Evolutionary conservation across 177 flowering plant species (phyloP), one percentile per base, ranked within the genome.

Genomic region (Vitis hybrid): DNA sequence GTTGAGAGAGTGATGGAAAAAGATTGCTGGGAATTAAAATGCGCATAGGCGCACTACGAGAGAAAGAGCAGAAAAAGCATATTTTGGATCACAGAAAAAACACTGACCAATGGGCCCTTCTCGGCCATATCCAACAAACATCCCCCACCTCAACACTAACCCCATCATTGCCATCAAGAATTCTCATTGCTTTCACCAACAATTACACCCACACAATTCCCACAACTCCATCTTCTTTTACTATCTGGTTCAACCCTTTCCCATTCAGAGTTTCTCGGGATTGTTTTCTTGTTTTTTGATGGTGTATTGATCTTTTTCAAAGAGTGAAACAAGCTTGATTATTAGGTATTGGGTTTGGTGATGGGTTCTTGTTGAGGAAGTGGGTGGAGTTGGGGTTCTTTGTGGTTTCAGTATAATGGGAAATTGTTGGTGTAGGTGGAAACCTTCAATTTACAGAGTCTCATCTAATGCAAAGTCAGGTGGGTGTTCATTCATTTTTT

Each of bases 401-500:
- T 59, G 51, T 32, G 58, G 51, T 46, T 61, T 79, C 66, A 64
- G 63, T 74, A 70, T 71, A 72, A 90, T 90, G 95, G 95, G 95
- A 56, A 90, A 89, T 73, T 87, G 91, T 80, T 87, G 84, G 78
- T 87, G 75, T 79, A 62, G 83, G 64, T 74, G 84, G 75, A 78
- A 84, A 46, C 79, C 88, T 63, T 77, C 86, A 35, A 72, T 80
- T 72, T 78, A 86, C 75, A 81, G 86, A 77, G 85, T 90, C 21
- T 83, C 91, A 41, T 81, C 91, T 13, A 90, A 87, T 77, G 83
- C 83, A 71, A 90, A 90, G 58, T 74, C 91, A 75, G 95, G 95
- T 90, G 61, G 52, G 77, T 60, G 14, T 52, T 15, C 55, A 20
- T 1, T n/a, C 15, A 63, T 51, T 5, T 57, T 20, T 1, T 11